A percentile compares a stretch with the other conserved stretches of the same genome.
These are phyloP conservation scores for Termitomyces sp. DNA, from an alignment of 768 basidiomycete genomes.

Conservation along the genomic window DNA sequence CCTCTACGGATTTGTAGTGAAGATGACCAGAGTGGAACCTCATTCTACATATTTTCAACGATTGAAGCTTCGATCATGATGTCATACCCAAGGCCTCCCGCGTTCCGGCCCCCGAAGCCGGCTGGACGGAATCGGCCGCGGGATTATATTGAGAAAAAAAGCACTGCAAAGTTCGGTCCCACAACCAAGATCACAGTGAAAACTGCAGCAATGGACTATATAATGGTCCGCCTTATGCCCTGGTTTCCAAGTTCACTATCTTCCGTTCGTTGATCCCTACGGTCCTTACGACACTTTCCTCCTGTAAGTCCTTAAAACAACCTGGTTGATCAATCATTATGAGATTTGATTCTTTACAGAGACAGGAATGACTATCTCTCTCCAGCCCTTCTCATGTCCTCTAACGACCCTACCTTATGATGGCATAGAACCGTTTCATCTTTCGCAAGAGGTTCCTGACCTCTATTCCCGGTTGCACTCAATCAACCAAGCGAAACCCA, in stretches of 20 bases:
- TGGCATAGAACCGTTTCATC: background rate
- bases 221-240: background rate
- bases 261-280: background rate
- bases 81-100: too few relatives aligned
- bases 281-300: background rate
- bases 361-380: background rate
- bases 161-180: background rate
- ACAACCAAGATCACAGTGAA: background rate
- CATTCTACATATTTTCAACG: too few relatives aligned
- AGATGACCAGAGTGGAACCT: too few relatives aligned
- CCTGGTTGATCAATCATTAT: background rate
- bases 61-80: too few relatives aligned
- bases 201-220: background rate
- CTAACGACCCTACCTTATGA: background rate
- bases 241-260: background rate
- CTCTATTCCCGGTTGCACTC: constrained; percentile 2
- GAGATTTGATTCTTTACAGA: background rate
- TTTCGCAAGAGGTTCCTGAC: background rate
- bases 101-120: background rate
- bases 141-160: background rate
- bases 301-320: background rate
- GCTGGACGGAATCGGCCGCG: background rate
- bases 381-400: background rate
- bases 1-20: too few relatives aligned
- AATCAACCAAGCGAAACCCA: constrained; percentile 9